Evolutionary conservation across 257 asterid species (phyloP).

Genomic region (Solanum gandarillasii): DNA sequence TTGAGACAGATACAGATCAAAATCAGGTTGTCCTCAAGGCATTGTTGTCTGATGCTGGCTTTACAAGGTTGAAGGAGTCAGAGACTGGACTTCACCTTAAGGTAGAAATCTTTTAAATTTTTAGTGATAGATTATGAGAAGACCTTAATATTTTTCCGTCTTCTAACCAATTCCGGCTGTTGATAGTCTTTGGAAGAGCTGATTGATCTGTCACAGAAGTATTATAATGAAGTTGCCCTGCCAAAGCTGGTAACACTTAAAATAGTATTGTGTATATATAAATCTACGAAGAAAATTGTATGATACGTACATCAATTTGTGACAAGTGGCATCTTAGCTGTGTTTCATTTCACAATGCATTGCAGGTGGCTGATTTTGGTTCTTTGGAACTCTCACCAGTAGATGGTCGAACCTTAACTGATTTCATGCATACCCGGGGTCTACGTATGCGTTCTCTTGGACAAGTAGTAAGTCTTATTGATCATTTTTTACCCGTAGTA

Average conservation of each 20-base stretch:
- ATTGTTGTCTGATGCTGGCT: constrained; percentile 61
- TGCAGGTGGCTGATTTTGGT: constrained; percentile 97
- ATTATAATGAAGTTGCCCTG: constrained; percentile 79
- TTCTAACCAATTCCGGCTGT: constrained; percentile 23
- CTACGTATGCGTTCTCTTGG: constrained; percentile 98
- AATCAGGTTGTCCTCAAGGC: constrained; percentile 50
- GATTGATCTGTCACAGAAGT: constrained; percentile 57
- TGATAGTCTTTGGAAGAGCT: constrained; percentile 75
- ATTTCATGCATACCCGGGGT: constrained; percentile 99
- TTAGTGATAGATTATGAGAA: neutral
- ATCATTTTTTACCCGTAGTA: neutral
- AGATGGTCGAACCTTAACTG: constrained; percentile 95
- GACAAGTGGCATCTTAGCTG: constrained; percentile 7
- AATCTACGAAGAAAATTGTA: neutral
- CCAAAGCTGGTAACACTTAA: constrained; percentile 71
- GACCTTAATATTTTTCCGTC: constrained; percentile 2
- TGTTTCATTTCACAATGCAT: constrained; percentile 13
- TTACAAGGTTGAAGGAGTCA: constrained; percentile 65
- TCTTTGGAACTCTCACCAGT: constrained; percentile 98
- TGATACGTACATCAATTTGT: neutral
- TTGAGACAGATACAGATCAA: constrained; percentile 39
- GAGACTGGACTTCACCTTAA: constrained; percentile 85
- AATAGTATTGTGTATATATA: neutral
- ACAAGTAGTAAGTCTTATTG: constrained; percentile 66
- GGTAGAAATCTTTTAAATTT: constrained; percentile 28